Percentiles rank a stretch among this genome's conserved stretches.
phyloP scores from a whole-genome alignment of 1,139 yeast genomes.

The Scheffersomyces lignicola region DNA sequence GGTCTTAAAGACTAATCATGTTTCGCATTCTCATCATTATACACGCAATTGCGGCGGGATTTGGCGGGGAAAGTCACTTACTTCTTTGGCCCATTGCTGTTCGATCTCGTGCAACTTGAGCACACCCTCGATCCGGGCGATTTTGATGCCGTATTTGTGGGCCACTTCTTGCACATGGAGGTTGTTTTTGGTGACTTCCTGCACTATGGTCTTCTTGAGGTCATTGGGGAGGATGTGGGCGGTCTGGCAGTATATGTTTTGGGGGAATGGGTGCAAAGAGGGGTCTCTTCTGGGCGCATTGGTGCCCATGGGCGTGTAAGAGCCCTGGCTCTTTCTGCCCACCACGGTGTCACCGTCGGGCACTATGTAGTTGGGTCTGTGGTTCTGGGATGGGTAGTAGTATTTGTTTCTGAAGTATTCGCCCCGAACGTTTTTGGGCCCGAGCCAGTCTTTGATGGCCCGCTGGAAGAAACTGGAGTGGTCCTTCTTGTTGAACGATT shows the following conservation, averaged over 20 bases:
- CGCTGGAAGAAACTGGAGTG: conserved; percentile 26
- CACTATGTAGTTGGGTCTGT: conserved; percentile 71
- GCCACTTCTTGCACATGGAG: conserved; percentile 73
- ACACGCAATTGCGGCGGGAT: too few relatives aligned
- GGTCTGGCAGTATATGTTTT: conserved; percentile 68
- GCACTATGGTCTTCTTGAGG: conserved; percentile 59
- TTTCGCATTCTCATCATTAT: conserved; percentile 26
- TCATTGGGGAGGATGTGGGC: conserved; percentile 59
- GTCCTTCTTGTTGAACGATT: conserved; percentile 23
- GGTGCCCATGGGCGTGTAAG: conserved; percentile 4
- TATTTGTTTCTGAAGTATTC: conserved; percentile 78
- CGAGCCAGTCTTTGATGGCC: conserved; percentile 38
- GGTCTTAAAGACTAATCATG: conserved; percentile 88
- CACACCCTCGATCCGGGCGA: conserved; percentile 86
- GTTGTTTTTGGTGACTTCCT: conserved; percentile 54
- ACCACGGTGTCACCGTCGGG: conserved; percentile 52
- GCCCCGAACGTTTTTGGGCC: conserved; percentile 83
- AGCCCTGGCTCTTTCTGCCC: conserved; percentile 13
- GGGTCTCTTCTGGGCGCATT: conserved; percentile 26
- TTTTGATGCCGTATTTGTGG: conserved; percentile 73
- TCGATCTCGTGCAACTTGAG: conserved; percentile 68
- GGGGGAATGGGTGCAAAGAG: conserved; percentile 73
- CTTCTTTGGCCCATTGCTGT: conserved; percentile 56
- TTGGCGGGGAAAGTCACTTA: conserved; percentile 39
- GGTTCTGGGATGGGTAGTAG: conserved; percentile 69